Evolutionary conservation across 768 basidiomycete genomes (phyloP), one percentile per base, ranked within the genome.

Genomic region (Mycena polygramma): DNA sequence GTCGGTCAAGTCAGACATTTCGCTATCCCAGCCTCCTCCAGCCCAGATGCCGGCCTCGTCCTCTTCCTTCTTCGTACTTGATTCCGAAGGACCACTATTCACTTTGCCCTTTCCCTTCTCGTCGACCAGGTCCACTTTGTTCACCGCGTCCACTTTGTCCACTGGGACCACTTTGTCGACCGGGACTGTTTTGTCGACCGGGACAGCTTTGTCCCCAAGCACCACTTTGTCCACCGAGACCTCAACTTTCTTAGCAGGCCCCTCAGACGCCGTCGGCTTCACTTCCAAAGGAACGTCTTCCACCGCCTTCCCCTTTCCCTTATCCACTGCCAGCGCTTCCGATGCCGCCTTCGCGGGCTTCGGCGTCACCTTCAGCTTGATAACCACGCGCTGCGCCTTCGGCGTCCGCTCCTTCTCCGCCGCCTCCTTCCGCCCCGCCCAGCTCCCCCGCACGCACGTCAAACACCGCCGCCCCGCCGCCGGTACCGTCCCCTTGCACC

Each of bases 21-120:
- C 72, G 57, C 69, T 70, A 53, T 73, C 72, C 72, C 72, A 73
- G 17, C 66, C 69, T 20, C n/a, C 63, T 11, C 64, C 55, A 20
- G 55, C 63, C 71, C 71, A 71, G 2, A 22, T 24, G 30, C 15
- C 59, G 24, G 26, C 46, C 30, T 45, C 60, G 13, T 59, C 41
- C 19, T 24, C 20, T 24, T 55, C 54, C 13, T 51, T 26, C 15
- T 61, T 66, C 43, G 53, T 14, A 11, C 52, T 71, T 57, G 14
- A 30, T 24, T 59, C 46, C 8, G 19, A 13, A 57, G 22, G 36
- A 11, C 19, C 46, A 13, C 26, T n/a, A 20, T 51, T 49, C n/a
- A 20, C 9, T 7, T 22, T 46, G n/a, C 13, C 3, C 45, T 65
- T 49, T 10, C 20, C 17, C 41, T 45, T 57, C 1, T 14, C 36